A percentile compares a stretch with the other conserved stretches of the same genome.
phyloP scores from a whole-genome alignment of 176 grass and related monocot species.

The Calamus simplicifolius region DNA sequence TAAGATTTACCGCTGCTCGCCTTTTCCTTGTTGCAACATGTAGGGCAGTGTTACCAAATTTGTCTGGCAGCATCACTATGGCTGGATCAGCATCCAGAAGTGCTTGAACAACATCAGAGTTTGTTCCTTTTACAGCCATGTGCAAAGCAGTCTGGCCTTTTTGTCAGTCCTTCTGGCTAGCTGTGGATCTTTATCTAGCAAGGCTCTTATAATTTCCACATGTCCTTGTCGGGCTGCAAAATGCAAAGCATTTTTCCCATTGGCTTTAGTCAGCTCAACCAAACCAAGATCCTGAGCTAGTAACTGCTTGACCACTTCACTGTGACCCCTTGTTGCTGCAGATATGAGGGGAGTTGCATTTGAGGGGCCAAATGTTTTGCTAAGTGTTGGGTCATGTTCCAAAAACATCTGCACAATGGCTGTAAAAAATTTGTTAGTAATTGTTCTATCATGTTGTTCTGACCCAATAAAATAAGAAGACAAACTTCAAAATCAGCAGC shows the following conservation, averaged over 20 bases:
- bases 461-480: no score
- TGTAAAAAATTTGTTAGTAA: slow-evolving; percentile 1
- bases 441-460: neutral
- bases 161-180: slow-evolving; percentile 16
- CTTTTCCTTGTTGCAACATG: slow-evolving; percentile 15
- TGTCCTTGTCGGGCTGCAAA: slow-evolving; percentile 13
- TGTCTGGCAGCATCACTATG: slow-evolving; percentile 16
- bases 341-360: slow-evolving; percentile 19
- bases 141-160: slow-evolving; percentile 17
- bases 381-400: slow-evolving; percentile 2
- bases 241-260: slow-evolving; percentile 17
- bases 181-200: slow-evolving; percentile 8
- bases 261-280: slow-evolving; percentile 6
- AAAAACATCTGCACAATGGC: slow-evolving; percentile 9
- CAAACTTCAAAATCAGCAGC: no score
- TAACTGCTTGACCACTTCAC: slow-evolving; percentile 2
- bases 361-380: slow-evolving; percentile 11
- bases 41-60: slow-evolving; percentile 8
- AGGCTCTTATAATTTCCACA: neutral
- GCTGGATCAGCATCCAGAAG: slow-evolving; percentile 12
- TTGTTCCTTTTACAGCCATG: slow-evolving; percentile 17
- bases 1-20: slow-evolving; percentile 3
- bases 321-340: slow-evolving; percentile 10
- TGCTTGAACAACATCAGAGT: slow-evolving; percentile 5
- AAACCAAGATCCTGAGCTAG: slow-evolving; percentile 4